phyloP scores from a whole-genome alignment of 352 stramenopile species.

The Pythium aquatile region DNA sequence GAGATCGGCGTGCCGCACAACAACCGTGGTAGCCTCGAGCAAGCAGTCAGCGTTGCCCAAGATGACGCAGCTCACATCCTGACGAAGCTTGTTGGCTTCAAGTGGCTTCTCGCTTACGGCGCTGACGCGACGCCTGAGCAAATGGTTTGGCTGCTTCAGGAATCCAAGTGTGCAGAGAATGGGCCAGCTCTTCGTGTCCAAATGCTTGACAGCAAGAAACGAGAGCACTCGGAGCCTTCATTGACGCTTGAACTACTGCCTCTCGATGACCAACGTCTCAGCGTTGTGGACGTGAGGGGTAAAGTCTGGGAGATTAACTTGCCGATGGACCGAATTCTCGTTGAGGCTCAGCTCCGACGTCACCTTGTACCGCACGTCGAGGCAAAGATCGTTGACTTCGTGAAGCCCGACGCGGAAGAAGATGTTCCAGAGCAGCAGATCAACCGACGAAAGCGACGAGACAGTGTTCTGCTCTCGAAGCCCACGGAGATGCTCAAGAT shows the following conservation, averaged over 20 bases:
- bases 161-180: not conserved
- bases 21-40: slow-evolving; percentile 37
- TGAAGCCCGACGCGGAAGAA: slow-evolving; percentile 6
- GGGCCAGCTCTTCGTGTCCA: slow-evolving; percentile 25
- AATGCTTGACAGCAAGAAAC: slow-evolving; percentile 30
- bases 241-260: slow-evolving; percentile 42
- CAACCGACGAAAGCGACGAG: slow-evolving; percentile 14
- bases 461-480: slow-evolving; percentile 24
- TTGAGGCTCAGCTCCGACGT: slow-evolving; percentile 47
- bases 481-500: slow-evolving; percentile 19
- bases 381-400: slow-evolving; percentile 26
- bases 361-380: slow-evolving; percentile 35
- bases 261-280: slow-evolving; percentile 48
- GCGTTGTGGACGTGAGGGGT: slow-evolving; percentile 31
- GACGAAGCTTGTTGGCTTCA: slow-evolving; percentile 26
- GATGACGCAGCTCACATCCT: slow-evolving; percentile 34
- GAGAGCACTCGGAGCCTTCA: slow-evolving; percentile 26
- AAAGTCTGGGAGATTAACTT: slow-evolving; percentile 45
- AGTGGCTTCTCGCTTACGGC: slow-evolving; percentile 1
- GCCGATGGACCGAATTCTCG: slow-evolving; percentile 37
- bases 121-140: not conserved
- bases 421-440: slow-evolving; percentile 6
- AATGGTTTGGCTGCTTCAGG: slow-evolving; percentile 26
- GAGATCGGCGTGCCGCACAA: slow-evolving; percentile 41
- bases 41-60: slow-evolving; percentile 32